Percentiles rank a stretch among this genome's conserved stretches.
These are phyloP conservation scores for Metarhizium guizhouense DNA, from an alignment of 2,329 filamentous ascomycete genomes.

Conservation along the genomic window DNA sequence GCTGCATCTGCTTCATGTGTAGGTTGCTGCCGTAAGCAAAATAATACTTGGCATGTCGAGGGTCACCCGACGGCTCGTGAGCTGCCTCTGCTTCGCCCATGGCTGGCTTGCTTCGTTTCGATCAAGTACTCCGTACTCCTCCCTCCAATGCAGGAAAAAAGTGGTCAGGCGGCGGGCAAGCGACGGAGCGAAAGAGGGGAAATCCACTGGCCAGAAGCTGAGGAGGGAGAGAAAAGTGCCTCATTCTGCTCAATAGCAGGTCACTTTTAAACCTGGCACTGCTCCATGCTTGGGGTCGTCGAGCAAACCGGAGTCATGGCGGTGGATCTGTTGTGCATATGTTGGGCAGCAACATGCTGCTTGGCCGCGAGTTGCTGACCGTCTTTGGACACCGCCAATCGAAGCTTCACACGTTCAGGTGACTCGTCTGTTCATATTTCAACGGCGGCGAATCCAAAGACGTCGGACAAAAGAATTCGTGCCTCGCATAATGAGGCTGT, in stretches of 20 bases:
- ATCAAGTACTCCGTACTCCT: background rate
- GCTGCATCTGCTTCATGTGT: slow-evolving; percentile 34
- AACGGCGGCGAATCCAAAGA: background rate
- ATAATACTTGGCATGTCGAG: slow-evolving; percentile 25
- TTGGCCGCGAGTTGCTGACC: background rate
- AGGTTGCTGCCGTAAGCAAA: slow-evolving; percentile 40
- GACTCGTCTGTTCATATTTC: too few species aligned
- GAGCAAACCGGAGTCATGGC: background rate
- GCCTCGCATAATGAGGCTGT: background rate
- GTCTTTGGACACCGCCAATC: slow-evolving; percentile 9
- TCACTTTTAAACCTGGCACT: background rate
- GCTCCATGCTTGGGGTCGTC: background rate
- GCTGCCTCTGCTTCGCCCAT: background rate
- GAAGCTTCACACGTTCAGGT: background rate
- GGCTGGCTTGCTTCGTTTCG: background rate
- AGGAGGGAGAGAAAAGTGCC: background rate
- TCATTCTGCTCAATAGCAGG: background rate
- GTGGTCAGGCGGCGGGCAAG: background rate
- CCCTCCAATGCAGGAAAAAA: background rate
- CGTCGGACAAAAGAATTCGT: background rate
- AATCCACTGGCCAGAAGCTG: background rate
- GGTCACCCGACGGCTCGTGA: slow-evolving; percentile 1
- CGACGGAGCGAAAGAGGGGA: background rate
- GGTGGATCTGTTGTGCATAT: slow-evolving; percentile 11
- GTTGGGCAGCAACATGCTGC: slow-evolving; percentile 13